Conservation (phyloP, 305 asterid species). For the Fraxinus nigra region DNA sequence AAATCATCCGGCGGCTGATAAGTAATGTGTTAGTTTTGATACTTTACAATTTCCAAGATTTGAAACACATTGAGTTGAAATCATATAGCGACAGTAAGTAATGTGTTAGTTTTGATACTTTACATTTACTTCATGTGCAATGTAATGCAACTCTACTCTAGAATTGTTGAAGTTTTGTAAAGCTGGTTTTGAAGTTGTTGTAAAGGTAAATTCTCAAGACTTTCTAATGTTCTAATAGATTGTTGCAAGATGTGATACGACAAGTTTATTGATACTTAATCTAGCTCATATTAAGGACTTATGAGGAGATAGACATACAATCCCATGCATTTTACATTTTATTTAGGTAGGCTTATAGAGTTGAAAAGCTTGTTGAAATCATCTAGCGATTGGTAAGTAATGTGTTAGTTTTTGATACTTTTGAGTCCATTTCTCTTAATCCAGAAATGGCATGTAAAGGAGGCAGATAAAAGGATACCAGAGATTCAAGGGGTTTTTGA, state of each 20-base stretch:
- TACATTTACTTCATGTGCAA: neutral
- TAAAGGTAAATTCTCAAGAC: slow-evolving; percentile 53
- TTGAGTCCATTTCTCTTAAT: slow-evolving; percentile 32
- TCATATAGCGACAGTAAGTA: no score
- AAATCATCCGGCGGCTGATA: no score
- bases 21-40: no score
- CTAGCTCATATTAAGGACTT: slow-evolving; percentile 59
- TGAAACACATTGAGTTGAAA: no score
- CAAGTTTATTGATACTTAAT: slow-evolving; percentile 12
- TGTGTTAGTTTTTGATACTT: neutral
- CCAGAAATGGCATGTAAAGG: slow-evolving; percentile 84
- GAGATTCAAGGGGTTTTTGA: slow-evolving; percentile 88
- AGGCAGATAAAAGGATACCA: slow-evolving; percentile 74
- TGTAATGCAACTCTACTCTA: slow-evolving; percentile 63
- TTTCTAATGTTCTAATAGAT: neutral
- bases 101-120: no score
- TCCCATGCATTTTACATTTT: slow-evolving; percentile 74
- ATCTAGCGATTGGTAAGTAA: slow-evolving; percentile 71
- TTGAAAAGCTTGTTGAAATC: slow-evolving; percentile 77
- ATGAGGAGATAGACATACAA: slow-evolving; percentile 83
- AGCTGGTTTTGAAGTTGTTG: slow-evolving; percentile 75
- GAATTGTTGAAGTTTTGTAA: slow-evolving; percentile 87
- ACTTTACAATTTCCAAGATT: no score
- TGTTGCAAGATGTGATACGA: neutral
- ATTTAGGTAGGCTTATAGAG: slow-evolving; percentile 96